Evolutionary conservation across 164 flowering plant species (phyloP), one percentile per base, ranked within the genome.

Genomic region (Aristolochia contorta): DNA sequence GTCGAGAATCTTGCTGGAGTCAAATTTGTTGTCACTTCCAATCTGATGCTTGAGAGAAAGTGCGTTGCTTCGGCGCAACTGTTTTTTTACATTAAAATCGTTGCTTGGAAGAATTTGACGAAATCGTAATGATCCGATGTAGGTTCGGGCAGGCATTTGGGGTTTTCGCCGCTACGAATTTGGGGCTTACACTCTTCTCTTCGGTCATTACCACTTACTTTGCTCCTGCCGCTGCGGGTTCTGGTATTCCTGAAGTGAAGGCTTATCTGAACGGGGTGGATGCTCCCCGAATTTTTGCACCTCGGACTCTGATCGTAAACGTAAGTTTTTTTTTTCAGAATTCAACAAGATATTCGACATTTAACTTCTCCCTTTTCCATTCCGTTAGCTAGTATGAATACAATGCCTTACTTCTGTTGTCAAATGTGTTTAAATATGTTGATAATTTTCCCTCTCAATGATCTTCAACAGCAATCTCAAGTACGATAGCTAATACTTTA

Each of bases 231-330:
- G 92, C 96, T 12, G 85, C 96, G 63, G 96, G 96, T 15, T 88
- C 97, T 0, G 96, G 97, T 56, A 83, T 88, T 57, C 94, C 97
- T 5, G 97, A 91, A 78, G 89, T 91, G 13, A 86, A 91, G 81
- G 96, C 97, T 22, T 91, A 84, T 71, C 51, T 91, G 74, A 91
- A 91, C 71, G 97, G 97, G 9, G 96, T 91, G 20, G 97, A 91
- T 71, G 88, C 94, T 0, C 96, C 96, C 0, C 84, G 72, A 16
- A 82, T 91, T 20, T 77, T 86, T 64, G 72, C 89, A 1, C 53
- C 67, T 0, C 69, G 70, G 30, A 88, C 94, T 51, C 63, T 91
- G 73, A 3, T 85, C 46, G 81, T 91, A 47, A 91, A 91, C 84
- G 97, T 91, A 57, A 65, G n/a, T n/a, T n/a, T n/a, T 61, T 22